A percentile compares a stretch with the other conserved stretches of the same genome.
phyloP scores from a whole-genome alignment of 2,329 filamentous ascomycete species.

The Septoria linicola region DNA sequence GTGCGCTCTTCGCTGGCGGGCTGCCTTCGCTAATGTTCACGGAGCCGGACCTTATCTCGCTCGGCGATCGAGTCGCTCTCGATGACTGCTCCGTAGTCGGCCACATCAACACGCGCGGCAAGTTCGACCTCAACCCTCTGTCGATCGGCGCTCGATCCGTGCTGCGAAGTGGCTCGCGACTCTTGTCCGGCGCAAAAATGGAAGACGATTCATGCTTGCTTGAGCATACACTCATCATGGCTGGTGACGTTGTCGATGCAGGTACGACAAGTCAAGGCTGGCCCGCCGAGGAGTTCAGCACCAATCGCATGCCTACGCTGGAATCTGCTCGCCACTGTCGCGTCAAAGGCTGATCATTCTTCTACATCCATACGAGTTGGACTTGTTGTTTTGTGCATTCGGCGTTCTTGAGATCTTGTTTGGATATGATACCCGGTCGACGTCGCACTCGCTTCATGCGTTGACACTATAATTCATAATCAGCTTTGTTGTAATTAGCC shows the following conservation, averaged over 20 bases:
- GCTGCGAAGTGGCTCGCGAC: constrained; percentile 52
- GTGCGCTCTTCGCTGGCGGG: constrained; percentile 56
- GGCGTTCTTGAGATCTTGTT: too few species aligned
- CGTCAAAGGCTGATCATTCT: constrained; percentile 2
- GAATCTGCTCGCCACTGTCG: constrained; percentile 24
- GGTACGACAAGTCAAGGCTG: constrained; percentile 56
- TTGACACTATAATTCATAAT: too few species aligned
- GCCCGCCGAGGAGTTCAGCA: constrained; percentile 49
- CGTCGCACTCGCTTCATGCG: too few species aligned
- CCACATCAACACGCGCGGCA: constrained; percentile 58
- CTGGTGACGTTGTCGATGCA: constrained; percentile 55
- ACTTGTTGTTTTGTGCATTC: too few species aligned
- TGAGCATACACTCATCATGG: constrained; percentile 59
- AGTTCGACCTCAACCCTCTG: constrained; percentile 56
- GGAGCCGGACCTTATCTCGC: constrained; percentile 56
- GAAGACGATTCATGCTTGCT: constrained; percentile 54
- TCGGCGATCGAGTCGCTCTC: constrained; percentile 55
- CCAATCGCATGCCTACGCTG: constrained; percentile 32
- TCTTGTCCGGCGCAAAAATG: constrained; percentile 57
- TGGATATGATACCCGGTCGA: too few species aligned
- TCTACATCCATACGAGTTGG: not conserved
- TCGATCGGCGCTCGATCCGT: constrained; percentile 54
- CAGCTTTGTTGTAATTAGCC: too few species aligned
- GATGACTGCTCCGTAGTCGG: constrained; percentile 58
- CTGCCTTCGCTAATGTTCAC: constrained; percentile 56